Evolutionary conservation across 2,329 filamentous ascomycete genomes (phyloP).

Genomic region (Botrytis aclada): DNA sequence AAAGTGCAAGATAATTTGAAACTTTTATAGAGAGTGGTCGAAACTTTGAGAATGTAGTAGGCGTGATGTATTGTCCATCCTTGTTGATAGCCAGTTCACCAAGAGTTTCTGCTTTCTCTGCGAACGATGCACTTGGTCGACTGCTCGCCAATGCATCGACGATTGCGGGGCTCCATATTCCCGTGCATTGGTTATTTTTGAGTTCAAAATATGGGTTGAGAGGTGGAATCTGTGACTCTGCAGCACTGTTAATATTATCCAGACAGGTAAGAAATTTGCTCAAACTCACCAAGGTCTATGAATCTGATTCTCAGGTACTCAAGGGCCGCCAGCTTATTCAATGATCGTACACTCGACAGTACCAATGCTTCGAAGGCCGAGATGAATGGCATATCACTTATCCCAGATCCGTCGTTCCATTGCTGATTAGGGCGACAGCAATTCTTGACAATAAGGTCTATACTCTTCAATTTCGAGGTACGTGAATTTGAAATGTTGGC

Average conservation of each 20-base stretch:
- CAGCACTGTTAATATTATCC: conserved; percentile 11
- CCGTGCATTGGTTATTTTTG: conserved; percentile 57
- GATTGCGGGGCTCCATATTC: conserved; percentile 70
- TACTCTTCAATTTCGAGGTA: conserved; percentile 53
- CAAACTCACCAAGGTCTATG: conserved; percentile 61
- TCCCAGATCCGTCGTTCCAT: conserved; percentile 65
- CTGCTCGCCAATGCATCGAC: conserved; percentile 56
- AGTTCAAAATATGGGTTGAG: conserved; percentile 72
- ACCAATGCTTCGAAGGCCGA: conserved; percentile 68
- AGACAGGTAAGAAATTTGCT: background rate
- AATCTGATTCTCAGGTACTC: conserved; percentile 69
- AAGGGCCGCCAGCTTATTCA: conserved; percentile 57
- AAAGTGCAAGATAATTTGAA: conserved; percentile 31
- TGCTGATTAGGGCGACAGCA: conserved; percentile 54
- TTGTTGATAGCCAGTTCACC: conserved; percentile 56
- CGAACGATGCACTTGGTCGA: conserved; percentile 57
- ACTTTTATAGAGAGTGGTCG: conserved; percentile 35
- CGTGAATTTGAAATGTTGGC: conserved; percentile 49
- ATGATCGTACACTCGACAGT: conserved; percentile 57
- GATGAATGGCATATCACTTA: conserved; percentile 71
- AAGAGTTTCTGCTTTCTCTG: conserved; percentile 62
- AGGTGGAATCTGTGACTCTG: conserved; percentile 66
- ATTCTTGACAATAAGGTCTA: conserved; percentile 72
- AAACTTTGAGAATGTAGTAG: conserved; percentile 31
- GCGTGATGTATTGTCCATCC: conserved; percentile 47